Evolutionary conservation across 129 eudicot genomes (phyloP), one percentile per base, ranked within the genome.

Genomic region (Dittrichia graveolens): DNA sequence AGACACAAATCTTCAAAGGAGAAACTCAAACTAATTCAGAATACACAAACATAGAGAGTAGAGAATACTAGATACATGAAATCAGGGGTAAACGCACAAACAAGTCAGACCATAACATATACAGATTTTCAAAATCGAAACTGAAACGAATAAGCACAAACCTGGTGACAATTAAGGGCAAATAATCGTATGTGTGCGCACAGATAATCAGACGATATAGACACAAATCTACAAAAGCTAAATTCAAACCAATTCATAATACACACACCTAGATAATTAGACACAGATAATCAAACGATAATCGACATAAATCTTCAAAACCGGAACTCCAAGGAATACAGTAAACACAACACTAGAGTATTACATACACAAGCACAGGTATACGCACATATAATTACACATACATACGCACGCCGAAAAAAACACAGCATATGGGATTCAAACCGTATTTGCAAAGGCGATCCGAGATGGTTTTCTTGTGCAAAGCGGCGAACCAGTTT

Each of bases 391-490:
- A 61, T 6, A 44, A 5, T 59, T 18, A 11, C 16, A 63, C 13
- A 8, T 42, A 15, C 31, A 63, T 41, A 10, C 15, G 10, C 12
- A 59, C 15, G 53, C 53, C 5, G 4, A 9, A 47, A 3, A 47
- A 47, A 3, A 9, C 53, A 47, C 13, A 47, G 53, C 10, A 47
- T 35, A 70, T 13, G 16, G 52, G 69, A 43, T n/a, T 12, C 61
- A 12, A 11, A 87, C 94, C 89, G 53, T 70, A 75, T 77, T 48
- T 61, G 73, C 60, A 64, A 61, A 87, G 89, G 50, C 89, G 87
- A 3, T 18, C 42, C 3, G 82, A 61, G 18, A 87, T 41, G 48
- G 85, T 41, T 68, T 73, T 71, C 77, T 68, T 87, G 81, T 87
- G 94, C 60, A 71, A 46, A 12, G 77, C 82, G 5, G 94, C 94